These are phyloP conservation scores for Backusella westeae DNA, from an alignment of 192 early-diverging fungal genomes.

Conservation along the genomic window DNA sequence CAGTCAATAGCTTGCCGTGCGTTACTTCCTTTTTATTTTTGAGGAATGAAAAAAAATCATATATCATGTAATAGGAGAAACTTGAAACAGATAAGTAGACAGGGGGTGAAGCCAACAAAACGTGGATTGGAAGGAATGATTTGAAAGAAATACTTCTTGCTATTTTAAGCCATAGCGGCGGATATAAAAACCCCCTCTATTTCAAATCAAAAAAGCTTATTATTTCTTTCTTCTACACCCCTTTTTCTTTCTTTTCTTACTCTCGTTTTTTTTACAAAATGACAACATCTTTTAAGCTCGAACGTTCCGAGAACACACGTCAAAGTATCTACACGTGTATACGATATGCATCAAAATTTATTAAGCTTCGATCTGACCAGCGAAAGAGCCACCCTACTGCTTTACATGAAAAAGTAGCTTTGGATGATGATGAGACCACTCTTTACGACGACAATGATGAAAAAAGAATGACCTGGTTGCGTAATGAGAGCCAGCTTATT, in stretches of 20 bases:
- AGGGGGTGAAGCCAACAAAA: neutral
- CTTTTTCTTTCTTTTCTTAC: neutral
- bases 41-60: neutral
- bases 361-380: neutral
- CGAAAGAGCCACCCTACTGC: neutral
- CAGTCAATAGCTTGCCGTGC: neutral
- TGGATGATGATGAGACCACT: neutral
- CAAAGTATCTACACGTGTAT: neutral
- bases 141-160: neutral
- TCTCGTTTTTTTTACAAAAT: neutral
- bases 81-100: neutral
- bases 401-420: neutral
- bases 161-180: neutral
- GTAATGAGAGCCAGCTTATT: neutral
- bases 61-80: neutral
- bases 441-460: neutral
- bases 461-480: neutral
- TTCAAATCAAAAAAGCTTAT: neutral
- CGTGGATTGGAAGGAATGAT: neutral
- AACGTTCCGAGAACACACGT: neutral
- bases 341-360: neutral
- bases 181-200: neutral
- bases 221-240: neutral
- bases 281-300: neutral
- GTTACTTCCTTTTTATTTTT: neutral